Base-by-base conservation (phyloP, 1,284 basidiomycete genomes). In the Irpex lacteus region DNA sequence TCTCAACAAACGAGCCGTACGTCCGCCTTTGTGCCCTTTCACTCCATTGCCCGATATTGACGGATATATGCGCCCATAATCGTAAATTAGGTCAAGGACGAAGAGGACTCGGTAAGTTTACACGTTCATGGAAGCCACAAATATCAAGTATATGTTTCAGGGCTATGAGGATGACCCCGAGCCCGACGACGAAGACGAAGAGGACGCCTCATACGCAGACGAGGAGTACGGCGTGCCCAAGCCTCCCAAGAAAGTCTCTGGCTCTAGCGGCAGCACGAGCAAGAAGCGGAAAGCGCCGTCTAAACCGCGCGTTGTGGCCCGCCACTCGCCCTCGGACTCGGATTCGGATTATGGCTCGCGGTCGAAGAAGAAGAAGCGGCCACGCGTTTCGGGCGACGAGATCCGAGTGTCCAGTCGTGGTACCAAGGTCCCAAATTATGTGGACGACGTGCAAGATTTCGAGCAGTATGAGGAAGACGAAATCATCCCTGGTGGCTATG, bases 271-370 rank as follows among this genome's bases (percentile, higher is more conserved):
- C 54, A 34, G 54, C 54, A 75, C 78, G 13, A 87, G 26, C 26
- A 26, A 82, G 76, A 90, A 87, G 83, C 91, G 90, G 79, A 89
- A 86, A 75, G 81, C 81, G 64, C 78, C 85, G 4, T 77, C 82
- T 66, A 85, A 88, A 66, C 83, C 87, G 44, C 88, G 85, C 81
- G 83, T 90, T 91, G 69, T 63, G 81, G 73, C 80, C 65, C 83
- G 85, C 64, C 81, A 80, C 66, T 65, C 72, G 66, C 82, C 78
- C 63, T 90, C 90, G 54, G 90, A 92, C 74, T 94, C 93, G 3
- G 94, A 94, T 74, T 95, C 93, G 9, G 94, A 96, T 71, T 96
- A 96, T 72, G 94, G 90, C 44, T 82, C 88, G 38, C 90, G 92
- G 66, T 87, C 91, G 50, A 91, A 94, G 81, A 95, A 94, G 80